Conservation (phyloP, 208 protist species). For the Perkinsela sp. region DNA sequence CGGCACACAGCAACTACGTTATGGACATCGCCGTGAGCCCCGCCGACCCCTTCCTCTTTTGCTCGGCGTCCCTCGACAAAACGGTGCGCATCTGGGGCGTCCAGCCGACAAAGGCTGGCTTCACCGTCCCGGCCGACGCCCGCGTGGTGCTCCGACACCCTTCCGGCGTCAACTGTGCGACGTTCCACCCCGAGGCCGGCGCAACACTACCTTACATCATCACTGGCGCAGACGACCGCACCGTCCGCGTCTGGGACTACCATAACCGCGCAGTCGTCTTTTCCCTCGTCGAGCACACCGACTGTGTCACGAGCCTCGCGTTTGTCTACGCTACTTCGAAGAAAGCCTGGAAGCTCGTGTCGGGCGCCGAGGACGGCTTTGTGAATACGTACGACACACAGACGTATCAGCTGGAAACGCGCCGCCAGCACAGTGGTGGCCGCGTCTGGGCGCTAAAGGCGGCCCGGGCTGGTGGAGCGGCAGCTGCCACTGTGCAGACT, state of each 20-base stretch:
- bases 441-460: background rate
- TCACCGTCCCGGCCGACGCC: background rate
- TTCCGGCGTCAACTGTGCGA: constrained; percentile 92
- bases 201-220: constrained; percentile 92
- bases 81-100: constrained; percentile 87
- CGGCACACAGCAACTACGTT: constrained; percentile 91
- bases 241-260: constrained; percentile 93
- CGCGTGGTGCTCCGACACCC: constrained; percentile 86
- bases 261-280: constrained; percentile 83
- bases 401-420: background rate
- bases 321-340: constrained; percentile 17
- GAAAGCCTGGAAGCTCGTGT: background rate
- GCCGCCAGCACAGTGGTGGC: background rate
- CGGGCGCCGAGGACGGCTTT: background rate
- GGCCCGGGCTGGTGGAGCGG: too few species aligned
- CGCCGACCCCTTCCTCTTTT: constrained; percentile 90
- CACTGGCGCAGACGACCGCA: constrained; percentile 78
- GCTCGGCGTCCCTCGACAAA: constrained; percentile 81
- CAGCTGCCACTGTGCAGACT: background rate
- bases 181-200: constrained; percentile 70
- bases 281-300: constrained; percentile 76
- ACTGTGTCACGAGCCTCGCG: constrained; percentile 76
- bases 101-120: constrained; percentile 28
- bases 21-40: constrained; percentile 91
- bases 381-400: background rate